Evolutionary conservation across 2,329 filamentous ascomycete genomes (phyloP), one percentile per base, ranked within the genome.

Genomic region (Arthrobotrys pseudoclavata): DNA sequence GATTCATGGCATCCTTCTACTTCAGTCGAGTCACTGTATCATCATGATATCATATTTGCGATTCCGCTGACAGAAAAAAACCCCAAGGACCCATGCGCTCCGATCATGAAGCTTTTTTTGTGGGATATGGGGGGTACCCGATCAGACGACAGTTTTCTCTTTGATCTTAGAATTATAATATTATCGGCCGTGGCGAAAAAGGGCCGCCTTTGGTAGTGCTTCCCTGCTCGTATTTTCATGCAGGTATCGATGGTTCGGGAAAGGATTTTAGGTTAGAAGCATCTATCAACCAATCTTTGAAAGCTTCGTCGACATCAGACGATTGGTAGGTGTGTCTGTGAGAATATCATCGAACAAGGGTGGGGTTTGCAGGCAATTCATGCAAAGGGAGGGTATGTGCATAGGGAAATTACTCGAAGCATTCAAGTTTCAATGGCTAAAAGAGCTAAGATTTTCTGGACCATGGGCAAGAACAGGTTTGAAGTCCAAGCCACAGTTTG

Each of bases 271-370:
- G 40, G 66, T 76, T 69, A 60, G 64, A 29, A 60, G 63, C 47
- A 64, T 69, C 60, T 13, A 29, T 20, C 47, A 64, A 37, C 57
- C 64, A 69, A 64, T 64, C 64, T 76, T 48, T 60, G 52, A 20
- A 52, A 57, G 66, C 61, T 69, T 63, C 53, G n/a, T 64, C 42
- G 70, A 77, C 74, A 77, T 77, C 74, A 77, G 74, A 77, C 74
- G 74, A 77, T 71, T 71, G 74, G 74, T 71, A 71, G 74, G 74
- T 77, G 74, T 77, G 74, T 62, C 67, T 71, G 47, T 52, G 50
- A 60, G 45, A 71, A 67, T 70, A 67, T 77, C 34, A 60, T 67
- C 42, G 60, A 70, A 50, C 74, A 77, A 77, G 74, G 74, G 74
- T 71, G 72, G 24, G 40, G 31, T 67, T 67, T 47, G 67, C 74